Conservation (phyloP, 805 yeast species). For the Blastobotrys chiropterorum region DNA sequence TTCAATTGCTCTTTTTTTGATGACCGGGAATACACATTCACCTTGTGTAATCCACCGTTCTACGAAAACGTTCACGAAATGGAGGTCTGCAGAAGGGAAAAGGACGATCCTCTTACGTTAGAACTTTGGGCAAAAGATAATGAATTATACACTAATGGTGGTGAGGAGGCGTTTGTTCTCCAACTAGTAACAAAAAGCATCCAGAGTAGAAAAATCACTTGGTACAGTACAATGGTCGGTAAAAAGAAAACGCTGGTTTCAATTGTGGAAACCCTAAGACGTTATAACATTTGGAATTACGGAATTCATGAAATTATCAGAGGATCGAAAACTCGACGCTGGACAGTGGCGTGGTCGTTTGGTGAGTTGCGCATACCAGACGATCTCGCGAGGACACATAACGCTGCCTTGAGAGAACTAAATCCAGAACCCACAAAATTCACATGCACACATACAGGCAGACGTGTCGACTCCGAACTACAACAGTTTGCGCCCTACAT, state of each 20-base stretch:
- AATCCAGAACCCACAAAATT: not conserved
- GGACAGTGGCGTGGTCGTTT: slow-evolving; percentile 36
- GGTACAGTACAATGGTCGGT: slow-evolving; percentile 41
- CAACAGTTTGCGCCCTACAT: not conserved
- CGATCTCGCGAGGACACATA: not conserved
- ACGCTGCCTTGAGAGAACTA: not conserved
- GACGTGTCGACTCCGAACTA: not conserved
- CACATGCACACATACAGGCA: too few species aligned
- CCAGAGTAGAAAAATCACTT: slow-evolving; percentile 17
- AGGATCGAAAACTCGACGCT: slow-evolving; percentile 29
- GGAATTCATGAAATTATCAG: slow-evolving; percentile 30
- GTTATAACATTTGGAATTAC: slow-evolving; percentile 19
- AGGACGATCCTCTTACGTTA: slow-evolving; percentile 22
- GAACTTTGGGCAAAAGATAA: slow-evolving; percentile 26
- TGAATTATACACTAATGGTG: slow-evolving; percentile 42
- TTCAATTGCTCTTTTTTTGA: not conserved
- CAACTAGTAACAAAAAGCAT: slow-evolving; percentile 33
- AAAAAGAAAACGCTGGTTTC: slow-evolving; percentile 15
- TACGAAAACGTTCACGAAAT: slow-evolving; percentile 36
- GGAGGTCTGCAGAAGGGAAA: slow-evolving; percentile 20
- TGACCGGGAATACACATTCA: slow-evolving; percentile 22
- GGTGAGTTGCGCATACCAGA: not conserved
- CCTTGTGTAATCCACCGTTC: slow-evolving; percentile 52
- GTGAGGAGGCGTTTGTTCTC: slow-evolving; percentile 39
- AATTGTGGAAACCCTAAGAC: slow-evolving; percentile 10